Evolutionary conservation across 768 basidiomycete species (phyloP).

Genomic region (Podaxis sp.): DNA sequence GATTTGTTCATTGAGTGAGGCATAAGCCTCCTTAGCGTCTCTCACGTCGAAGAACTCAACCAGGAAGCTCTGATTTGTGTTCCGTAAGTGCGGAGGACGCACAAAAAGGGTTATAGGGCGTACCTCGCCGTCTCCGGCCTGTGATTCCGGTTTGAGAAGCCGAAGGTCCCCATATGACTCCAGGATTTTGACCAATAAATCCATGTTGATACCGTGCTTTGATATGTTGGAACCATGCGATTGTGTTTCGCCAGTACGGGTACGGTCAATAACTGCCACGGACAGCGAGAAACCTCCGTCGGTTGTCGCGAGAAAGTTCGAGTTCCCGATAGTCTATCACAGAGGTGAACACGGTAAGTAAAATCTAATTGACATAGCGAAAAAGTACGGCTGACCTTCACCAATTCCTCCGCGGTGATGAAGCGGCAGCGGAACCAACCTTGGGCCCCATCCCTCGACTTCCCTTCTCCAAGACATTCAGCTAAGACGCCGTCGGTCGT

Average conservation of each 20-base stretch:
- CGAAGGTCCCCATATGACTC: constrained; percentile 34
- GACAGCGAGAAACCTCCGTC: constrained; percentile 53
- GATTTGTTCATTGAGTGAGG: constrained; percentile 44
- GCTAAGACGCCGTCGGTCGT: constrained; percentile 27
- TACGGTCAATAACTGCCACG: constrained; percentile 29
- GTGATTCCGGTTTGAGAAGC: constrained; percentile 23
- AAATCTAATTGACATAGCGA: constrained; percentile 13
- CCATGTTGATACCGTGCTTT: constrained; percentile 21
- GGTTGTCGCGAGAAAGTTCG: constrained; percentile 46
- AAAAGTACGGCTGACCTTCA: constrained; percentile 32
- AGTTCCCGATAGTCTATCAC: constrained; percentile 52
- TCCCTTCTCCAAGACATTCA: constrained; percentile 28
- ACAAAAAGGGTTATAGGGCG: constrained; percentile 5
- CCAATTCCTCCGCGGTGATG: constrained; percentile 43
- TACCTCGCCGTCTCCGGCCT: constrained; percentile 24
- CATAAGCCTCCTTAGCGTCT: constrained; percentile 50
- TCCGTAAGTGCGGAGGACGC: neutral
- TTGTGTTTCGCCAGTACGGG: neutral
- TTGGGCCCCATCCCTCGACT: constrained; percentile 21
- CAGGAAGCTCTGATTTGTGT: constrained; percentile 37
- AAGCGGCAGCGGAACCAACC: constrained; percentile 41
- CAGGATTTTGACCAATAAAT: constrained; percentile 17
- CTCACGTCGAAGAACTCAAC: constrained; percentile 72
- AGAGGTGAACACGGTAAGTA: constrained; percentile 10
- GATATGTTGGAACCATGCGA: neutral